phyloP scores from a whole-genome alignment of 768 basidiomycete genomes.

The Royoungia palumana region DNA sequence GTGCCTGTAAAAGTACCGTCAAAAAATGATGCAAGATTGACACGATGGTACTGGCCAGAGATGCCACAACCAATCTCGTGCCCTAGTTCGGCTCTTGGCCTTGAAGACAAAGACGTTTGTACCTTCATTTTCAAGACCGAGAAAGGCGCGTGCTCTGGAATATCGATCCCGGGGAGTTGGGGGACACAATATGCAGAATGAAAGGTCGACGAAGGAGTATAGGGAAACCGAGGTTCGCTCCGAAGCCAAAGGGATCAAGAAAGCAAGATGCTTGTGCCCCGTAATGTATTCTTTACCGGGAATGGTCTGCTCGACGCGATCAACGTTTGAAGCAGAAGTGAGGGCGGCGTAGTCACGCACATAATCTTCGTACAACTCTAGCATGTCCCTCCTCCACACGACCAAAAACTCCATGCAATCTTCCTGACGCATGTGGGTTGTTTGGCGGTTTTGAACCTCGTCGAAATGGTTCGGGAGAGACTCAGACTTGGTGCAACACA shows the following conservation, averaged over 20 bases:
- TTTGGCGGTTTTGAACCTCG: conserved; percentile 63
- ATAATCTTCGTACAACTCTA: conserved; percentile 86
- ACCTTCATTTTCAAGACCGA: conserved; percentile 55
- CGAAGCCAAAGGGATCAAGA: conserved; percentile 67
- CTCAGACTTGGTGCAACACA: conserved; percentile 60
- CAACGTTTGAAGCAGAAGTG: neutral
- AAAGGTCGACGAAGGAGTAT: conserved; percentile 83
- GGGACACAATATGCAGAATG: conserved; percentile 72
- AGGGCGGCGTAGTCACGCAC: conserved; percentile 41
- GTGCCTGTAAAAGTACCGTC: conserved; percentile 44
- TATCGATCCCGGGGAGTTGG: conserved; percentile 44
- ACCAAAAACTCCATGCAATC: conserved; percentile 84
- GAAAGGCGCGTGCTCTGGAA: conserved; percentile 44
- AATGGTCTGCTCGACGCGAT: conserved; percentile 40
- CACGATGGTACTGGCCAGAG: conserved; percentile 55
- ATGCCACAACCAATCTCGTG: conserved; percentile 88
- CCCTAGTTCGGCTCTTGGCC: conserved; percentile 68
- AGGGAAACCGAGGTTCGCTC: conserved; percentile 69
- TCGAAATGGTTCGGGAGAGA: conserved; percentile 52
- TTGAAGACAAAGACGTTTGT: conserved; percentile 90
- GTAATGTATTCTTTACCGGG: conserved; percentile 66
- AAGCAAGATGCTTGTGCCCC: conserved; percentile 76
- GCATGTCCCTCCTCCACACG: conserved; percentile 69
- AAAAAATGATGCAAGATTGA: neutral
- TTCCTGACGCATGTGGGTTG: conserved; percentile 57